Base-by-base conservation (phyloP, 1,284 basidiomycete genomes). In the Porodaedalea pini region DNA sequence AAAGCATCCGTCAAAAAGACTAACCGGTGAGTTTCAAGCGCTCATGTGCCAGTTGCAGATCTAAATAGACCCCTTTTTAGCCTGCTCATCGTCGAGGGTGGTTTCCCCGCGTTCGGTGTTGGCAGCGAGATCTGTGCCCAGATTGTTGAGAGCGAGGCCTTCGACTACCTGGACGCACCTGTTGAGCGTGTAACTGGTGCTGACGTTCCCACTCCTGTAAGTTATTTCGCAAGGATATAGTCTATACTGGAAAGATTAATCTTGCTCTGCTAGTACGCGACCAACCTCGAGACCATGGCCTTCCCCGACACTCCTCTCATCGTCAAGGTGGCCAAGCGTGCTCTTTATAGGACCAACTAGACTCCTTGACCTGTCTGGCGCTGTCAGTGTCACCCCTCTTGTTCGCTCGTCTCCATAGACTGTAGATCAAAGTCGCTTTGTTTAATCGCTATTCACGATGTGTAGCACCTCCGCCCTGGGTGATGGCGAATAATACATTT, bases 121-220 rank as follows among this genome's bases (percentile, higher is more conserved):
- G 96, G 96, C 63, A 94, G 92, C 67, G 97, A 99, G 76, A 97
- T 99, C 68, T 93, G 92, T 66, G 95, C 96, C 13, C 93, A 96
- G 74, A 90, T 97, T 67, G 81, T 95, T 62, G 96, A 99, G 81
- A 94, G 92, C 67, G 90, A 95, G 66, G 94, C 92, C 4, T 98
- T 95, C 70, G 93, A 97, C 76, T 96, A 92, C 78, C 87, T 98
- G 50, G 97, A 99, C 76, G 95, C 96, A 23, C 92, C 96, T 25
- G 92, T 98, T 54, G 97, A 99, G 81, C 89, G 97, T 64, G 81
- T 99, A 64, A 98, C 97, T 61, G 97, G 97, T 69, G 95, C 97
- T 64, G 92, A 98, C 70, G 86, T 99, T 48, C 95, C 94, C 49
- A 97, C 95, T 68, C 95, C 94, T 57, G 92, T 95, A 67, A 69